Evolutionary conservation across 139 green algal genomes (phyloP), one percentile per base, ranked within the genome.

Genomic region (Coelastrella sp.): DNA sequence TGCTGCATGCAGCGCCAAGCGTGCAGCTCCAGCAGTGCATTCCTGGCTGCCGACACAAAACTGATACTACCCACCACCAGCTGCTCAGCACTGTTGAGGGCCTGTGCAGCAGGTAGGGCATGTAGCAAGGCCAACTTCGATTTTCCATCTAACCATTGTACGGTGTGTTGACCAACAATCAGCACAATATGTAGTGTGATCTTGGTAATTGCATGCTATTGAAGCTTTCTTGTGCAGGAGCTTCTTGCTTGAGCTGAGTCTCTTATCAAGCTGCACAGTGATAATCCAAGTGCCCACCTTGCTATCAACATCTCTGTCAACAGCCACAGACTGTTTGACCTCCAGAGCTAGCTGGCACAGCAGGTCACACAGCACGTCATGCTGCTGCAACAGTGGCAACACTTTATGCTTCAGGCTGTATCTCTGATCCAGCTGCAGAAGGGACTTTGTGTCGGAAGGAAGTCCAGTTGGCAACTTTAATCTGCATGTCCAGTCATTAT

Each of bases 341-440:
- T 90, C 85, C 74, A 90, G 73, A 1, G 85, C 85, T 22, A 90
- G 73, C 85, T 90, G 85, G 6, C 73, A 90, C 73, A 90, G 73
- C 85, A 90, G 73, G 85, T 90, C 85, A 61, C 74, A 85, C 73
- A 90, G 68, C 59, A 74, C 58, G 72, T 90, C 85, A 59, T 90
- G 85, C 85, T 90, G 73, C 73, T 90, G 73, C 74, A 84, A 73
- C 25, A 90, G 85, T 10, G 85, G 73, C 85, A 84, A 14, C 73
- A 90, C 73, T 24, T 74, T 90, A 24, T n/a, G 19, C 59, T 84
- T 24, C 24, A 90, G 8, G 25, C 59, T 84, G 85, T 84, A 90
- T 58, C 72, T 61, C 73, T 90, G 85, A 63, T 90, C 49, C 58
- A 90, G 85, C 59, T 88, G 82, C 7, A 17, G 19, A 4, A 72